Evolutionary conservation across 805 yeast species (phyloP), one percentile per base, ranked within the genome.

Genomic region (Wickerhamomyces rabaulensis): DNA sequence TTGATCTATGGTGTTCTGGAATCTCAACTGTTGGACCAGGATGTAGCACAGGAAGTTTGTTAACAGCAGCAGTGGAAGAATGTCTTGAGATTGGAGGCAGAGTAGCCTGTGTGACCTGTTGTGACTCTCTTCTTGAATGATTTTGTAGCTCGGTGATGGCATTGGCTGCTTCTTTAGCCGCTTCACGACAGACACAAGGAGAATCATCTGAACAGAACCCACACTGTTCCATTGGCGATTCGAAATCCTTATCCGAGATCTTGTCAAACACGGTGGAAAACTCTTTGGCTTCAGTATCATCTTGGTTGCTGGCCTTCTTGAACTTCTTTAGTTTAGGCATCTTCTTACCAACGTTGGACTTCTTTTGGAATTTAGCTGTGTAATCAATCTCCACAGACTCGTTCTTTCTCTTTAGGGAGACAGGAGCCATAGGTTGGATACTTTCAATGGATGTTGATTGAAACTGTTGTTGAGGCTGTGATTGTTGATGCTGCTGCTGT

Each of bases 191-290:
- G 2, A 92, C 86, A 66, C 98, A 92, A 2, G 96, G 91, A 0
- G 95, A 82, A 54, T 82, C 94, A 54, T 87, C 96, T 0, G 95
- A 80, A 61, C 98, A 92, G 65, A 92, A 91, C 0, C 98, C 98
- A 66, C 98, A 92, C 48, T 85, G 80, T 53, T 87, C 95, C 49
- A 74, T 71, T 7, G 80, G 76, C 1, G 78, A 75, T 35, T 66
- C 65, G 42, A 74, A 78, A 49, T 73, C 67, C 47, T 72, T 69
- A 20, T 56, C 61, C 2, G 52, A 51, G 16, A 57, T 49, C 16
- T 50, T 45, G 19, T 55, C 63, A 31, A 50, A 54, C 13, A 51
- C 52, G 9, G 47, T 50, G 12, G 55, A 46, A 42, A 52, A 56
- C 23, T 53, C 60, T n/a, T 48, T 49, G 3, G 55, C 46, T 3